phyloP scores from a whole-genome alignment of 2,329 filamentous ascomycete species.

The Lecanicillium sp. region DNA sequence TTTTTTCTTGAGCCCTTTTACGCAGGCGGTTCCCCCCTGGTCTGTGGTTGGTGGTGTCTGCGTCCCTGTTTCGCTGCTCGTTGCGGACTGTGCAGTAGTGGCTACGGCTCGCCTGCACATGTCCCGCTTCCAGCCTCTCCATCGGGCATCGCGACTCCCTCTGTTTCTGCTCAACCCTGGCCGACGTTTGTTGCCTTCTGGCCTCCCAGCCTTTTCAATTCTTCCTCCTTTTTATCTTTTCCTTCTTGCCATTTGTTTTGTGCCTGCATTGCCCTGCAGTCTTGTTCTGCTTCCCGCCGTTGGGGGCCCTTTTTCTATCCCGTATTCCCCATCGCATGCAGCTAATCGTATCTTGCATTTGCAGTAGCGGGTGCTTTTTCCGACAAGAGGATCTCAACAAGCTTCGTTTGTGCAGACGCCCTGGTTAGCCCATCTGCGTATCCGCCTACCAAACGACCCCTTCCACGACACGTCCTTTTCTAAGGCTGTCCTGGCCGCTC shows the following conservation, averaged over 20 bases:
- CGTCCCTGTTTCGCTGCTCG: too few species aligned
- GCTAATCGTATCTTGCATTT: slow-evolving; percentile 23
- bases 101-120: too few species aligned
- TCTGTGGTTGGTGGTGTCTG: too few species aligned
- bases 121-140: too few species aligned
- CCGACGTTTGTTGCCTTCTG: too few species aligned
- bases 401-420: too few species aligned
- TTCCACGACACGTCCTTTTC: neutral
- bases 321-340: slow-evolving; percentile 18
- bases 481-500: neutral
- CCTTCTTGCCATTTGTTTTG: slow-evolving; percentile 1
- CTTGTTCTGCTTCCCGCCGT: slow-evolving; percentile 1
- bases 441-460: slow-evolving; percentile 4
- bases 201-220: slow-evolving; percentile 4
- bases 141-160: too few species aligned
- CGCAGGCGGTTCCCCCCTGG: neutral
- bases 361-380: slow-evolving; percentile 18
- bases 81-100: too few species aligned
- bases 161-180: neutral
- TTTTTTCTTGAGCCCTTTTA: neutral
- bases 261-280: slow-evolving; percentile 1
- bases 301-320: neutral
- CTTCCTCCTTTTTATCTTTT: slow-evolving; percentile 2
- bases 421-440: neutral
- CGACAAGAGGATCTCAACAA: neutral